Percentiles rank a stretch among this genome's conserved stretches.
Conservation (phyloP, 2,329 filamentous ascomycete species). For the Rosellinia necatrix region DNA sequence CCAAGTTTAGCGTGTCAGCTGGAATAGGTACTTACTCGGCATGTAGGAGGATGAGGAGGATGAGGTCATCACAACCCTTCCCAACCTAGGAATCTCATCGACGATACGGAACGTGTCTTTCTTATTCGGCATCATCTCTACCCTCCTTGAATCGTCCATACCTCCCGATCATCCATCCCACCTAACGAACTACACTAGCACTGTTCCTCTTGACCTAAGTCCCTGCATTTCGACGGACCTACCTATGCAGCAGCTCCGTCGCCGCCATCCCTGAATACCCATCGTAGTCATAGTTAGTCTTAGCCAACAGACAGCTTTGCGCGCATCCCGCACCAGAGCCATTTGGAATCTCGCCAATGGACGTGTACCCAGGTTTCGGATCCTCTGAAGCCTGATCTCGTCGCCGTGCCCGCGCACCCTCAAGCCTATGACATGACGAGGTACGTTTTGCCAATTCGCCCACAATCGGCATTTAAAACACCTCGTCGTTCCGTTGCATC, state of each 20-base stretch:
- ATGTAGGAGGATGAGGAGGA: too few relatives aligned
- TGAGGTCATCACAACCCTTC: conserved; percentile 33
- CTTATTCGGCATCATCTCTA: not conserved
- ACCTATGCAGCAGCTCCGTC: conserved; percentile 11
- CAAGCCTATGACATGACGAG: not conserved
- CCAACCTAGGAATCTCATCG: not conserved
- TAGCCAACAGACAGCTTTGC: too few relatives aligned
- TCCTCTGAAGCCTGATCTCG: conserved; percentile 13
- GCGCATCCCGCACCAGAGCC: conserved; percentile 17
- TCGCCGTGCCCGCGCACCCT: not conserved
- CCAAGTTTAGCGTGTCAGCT: not conserved
- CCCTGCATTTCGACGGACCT: conserved; percentile 20
- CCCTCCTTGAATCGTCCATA: not conserved
- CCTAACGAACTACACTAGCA: too few relatives aligned
- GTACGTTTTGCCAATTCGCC: conserved; percentile 10
- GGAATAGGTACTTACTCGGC: too few relatives aligned
- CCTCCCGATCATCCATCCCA: not conserved
- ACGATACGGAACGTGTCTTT: not conserved
- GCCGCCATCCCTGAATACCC: conserved; percentile 10
- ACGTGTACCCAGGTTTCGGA: not conserved
- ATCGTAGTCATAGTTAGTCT: too few relatives aligned
- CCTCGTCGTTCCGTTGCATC: not conserved
- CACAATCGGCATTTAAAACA: conserved; percentile 3
- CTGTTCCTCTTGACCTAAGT: conserved; percentile 2
- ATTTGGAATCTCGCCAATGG: conserved; percentile 26